phyloP scores from a whole-genome alignment of 345 rosid genomes.

The Turnera subulata region DNA sequence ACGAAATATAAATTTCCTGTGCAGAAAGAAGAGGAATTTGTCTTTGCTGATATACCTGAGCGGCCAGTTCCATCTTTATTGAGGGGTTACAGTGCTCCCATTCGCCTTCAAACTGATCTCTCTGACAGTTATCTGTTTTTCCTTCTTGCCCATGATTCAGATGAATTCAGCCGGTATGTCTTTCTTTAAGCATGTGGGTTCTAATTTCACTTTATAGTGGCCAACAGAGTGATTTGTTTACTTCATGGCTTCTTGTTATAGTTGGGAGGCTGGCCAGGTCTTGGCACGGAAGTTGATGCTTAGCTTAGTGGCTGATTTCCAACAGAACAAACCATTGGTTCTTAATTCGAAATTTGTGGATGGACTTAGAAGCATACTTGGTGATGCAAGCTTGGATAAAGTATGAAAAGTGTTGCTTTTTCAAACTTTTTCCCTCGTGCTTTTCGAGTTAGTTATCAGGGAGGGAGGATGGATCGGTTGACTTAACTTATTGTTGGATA shows the following conservation, averaged over 20 bases:
- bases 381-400: slow-evolving; percentile 74
- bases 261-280: background rate
- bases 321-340: slow-evolving; percentile 57
- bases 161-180: slow-evolving; percentile 90
- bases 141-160: slow-evolving; percentile 94
- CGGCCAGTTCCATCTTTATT: slow-evolving; percentile 12
- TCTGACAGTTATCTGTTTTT: slow-evolving; percentile 72
- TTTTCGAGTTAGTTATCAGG: background rate
- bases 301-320: slow-evolving; percentile 25
- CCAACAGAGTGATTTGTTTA: background rate
- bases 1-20: background rate
- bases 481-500: slow-evolving; percentile 7
- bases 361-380: slow-evolving; percentile 72
- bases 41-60: background rate
- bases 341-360: slow-evolving; percentile 71
- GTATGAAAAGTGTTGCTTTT: slow-evolving; percentile 28
- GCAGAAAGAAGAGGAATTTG: background rate
- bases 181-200: slow-evolving; percentile 8
- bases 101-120: slow-evolving; percentile 85
- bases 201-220: background rate
- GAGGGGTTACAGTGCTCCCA: slow-evolving; percentile 90
- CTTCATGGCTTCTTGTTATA: background rate
- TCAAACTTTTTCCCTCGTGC: background rate
- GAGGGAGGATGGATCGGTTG: background rate
- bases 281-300: background rate